Conservation (phyloP, 2,329 filamentous ascomycete species). For the Fusarium poae region DNA sequence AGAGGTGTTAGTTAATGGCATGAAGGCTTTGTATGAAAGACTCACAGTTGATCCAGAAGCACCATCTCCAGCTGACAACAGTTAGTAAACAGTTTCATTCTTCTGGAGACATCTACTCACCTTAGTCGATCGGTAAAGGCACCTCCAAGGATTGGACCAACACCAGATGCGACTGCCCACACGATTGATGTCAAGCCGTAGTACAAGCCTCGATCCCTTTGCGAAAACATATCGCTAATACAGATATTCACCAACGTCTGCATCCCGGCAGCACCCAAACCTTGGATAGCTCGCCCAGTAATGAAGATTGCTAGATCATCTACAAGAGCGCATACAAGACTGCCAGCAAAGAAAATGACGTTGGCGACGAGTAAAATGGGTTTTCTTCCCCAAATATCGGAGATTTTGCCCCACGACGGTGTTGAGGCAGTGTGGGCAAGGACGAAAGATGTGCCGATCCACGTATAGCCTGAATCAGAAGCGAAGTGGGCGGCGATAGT, state of each 20-base stretch:
- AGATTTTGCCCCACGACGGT: conserved; percentile 77
- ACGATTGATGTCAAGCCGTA: conserved; percentile 75
- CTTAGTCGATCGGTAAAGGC: conserved; percentile 71
- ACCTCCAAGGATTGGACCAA: conserved; percentile 76
- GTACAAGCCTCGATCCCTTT: conserved; percentile 57
- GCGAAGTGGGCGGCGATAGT: conserved; percentile 70
- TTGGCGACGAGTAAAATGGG: conserved; percentile 63
- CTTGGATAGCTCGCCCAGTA: conserved; percentile 62
- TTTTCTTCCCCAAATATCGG: conserved; percentile 70
- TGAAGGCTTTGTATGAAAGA: not conserved
- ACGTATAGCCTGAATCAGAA: conserved; percentile 77
- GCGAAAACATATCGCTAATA: conserved; percentile 67
- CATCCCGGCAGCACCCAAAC: conserved; percentile 65
- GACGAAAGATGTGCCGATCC: conserved; percentile 81
- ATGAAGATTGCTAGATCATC: conserved; percentile 58
- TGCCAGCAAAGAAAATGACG: conserved; percentile 65
- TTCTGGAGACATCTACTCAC: conserved; percentile 49
- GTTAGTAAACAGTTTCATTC: not conserved
- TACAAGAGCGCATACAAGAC: conserved; percentile 62
- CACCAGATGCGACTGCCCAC: conserved; percentile 73
- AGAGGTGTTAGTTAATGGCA: not conserved
- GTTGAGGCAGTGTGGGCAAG: conserved; percentile 75
- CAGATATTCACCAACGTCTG: conserved; percentile 66
- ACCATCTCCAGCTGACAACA: conserved; percentile 58
- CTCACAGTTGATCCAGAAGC: conserved; percentile 65